Conservation (phyloP, 2,329 filamentous ascomycete species). For the Phaeophleospora eucalypticola region DNA sequence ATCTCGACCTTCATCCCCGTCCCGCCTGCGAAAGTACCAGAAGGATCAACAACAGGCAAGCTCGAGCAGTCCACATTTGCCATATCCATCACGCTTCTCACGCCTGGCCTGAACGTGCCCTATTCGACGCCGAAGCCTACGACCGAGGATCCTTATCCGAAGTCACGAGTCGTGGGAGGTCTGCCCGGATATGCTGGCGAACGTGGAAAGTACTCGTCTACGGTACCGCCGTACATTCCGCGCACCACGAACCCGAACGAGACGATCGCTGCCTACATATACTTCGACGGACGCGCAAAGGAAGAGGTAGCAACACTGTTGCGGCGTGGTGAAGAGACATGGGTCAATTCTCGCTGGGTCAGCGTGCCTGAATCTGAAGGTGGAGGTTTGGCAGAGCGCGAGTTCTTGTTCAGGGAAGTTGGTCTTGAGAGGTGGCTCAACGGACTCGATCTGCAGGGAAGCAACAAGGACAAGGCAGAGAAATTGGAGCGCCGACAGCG, state of each 20-base stretch:
- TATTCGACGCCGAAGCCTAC: constrained; percentile 86
- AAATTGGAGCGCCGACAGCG: constrained; percentile 61
- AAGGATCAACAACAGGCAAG: constrained; percentile 63
- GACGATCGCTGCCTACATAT: constrained; percentile 97
- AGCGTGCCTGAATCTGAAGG: constrained; percentile 87
- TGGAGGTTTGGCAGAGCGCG: constrained; percentile 88
- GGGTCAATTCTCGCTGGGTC: constrained; percentile 98
- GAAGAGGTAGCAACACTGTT: constrained; percentile 95
- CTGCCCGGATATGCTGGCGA: constrained; percentile 54
- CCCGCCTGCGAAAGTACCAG: constrained; percentile 73
- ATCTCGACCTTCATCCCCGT: constrained; percentile 98
- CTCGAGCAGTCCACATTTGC: constrained; percentile 94
- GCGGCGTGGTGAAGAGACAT: constrained; percentile 90
- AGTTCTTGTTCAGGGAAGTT: constrained; percentile 96
- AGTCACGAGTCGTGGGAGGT: constrained; percentile 74
- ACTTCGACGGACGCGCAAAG: constrained; percentile 92
- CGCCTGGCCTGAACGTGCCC: constrained; percentile 79
- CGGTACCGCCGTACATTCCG: constrained; percentile 80
- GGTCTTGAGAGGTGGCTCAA: constrained; percentile 95
- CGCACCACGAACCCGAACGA: constrained; percentile 92
- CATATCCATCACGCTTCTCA: constrained; percentile 94
- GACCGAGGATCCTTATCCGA: constrained; percentile 70
- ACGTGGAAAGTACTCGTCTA: constrained; percentile 51
- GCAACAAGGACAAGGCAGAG: constrained; percentile 72
- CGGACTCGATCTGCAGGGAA: constrained; percentile 80